phyloP scores from a whole-genome alignment of 768 basidiomycete genomes.

The Plicaturopsis crispa region DNA sequence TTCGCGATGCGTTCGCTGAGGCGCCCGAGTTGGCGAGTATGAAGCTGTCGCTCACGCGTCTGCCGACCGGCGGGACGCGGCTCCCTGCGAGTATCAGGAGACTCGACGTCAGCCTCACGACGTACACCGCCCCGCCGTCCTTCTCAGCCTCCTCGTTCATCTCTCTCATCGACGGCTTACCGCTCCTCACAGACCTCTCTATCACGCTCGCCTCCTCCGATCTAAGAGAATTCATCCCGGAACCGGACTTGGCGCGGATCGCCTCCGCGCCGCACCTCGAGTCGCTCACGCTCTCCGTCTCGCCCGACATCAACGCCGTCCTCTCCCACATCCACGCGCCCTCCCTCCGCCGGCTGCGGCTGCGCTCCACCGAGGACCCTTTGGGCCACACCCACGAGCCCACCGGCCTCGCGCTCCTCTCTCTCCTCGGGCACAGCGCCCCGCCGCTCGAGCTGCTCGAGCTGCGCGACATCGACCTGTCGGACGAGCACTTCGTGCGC shows the following conservation, averaged over 20 bases:
- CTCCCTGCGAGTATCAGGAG: not conserved
- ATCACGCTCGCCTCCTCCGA: conserved; percentile 27
- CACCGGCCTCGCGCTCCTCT: conserved; percentile 20
- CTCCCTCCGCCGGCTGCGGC: conserved; percentile 26
- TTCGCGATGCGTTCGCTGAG: conserved; percentile 15
- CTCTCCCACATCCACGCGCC: conserved; percentile 24
- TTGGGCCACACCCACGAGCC: conserved; percentile 23
- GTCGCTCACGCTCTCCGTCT: conserved; percentile 20
- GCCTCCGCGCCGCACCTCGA: conserved; percentile 18
- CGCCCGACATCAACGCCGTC: conserved; percentile 19
- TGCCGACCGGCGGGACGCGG: not conserved
- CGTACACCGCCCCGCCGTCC: conserved; percentile 5
- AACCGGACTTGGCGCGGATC: conserved; percentile 7
- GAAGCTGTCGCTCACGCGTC: not conserved
- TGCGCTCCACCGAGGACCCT: conserved; percentile 31
- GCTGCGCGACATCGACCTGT: conserved; percentile 40
- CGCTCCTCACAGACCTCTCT: conserved; percentile 30
- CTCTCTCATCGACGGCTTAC: conserved; percentile 28
- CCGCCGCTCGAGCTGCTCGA: conserved; percentile 35
- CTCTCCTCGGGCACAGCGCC: conserved; percentile 22
- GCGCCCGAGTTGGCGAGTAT: conserved; percentile 13
- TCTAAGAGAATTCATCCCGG: conserved; percentile 15
- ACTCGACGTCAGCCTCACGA: not conserved
- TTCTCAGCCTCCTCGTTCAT: conserved; percentile 13
- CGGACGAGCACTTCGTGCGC: conserved; percentile 26